Base-by-base conservation (phyloP, 2,329 filamentous ascomycete species). In the Stemphylium lycopersici region DNA sequence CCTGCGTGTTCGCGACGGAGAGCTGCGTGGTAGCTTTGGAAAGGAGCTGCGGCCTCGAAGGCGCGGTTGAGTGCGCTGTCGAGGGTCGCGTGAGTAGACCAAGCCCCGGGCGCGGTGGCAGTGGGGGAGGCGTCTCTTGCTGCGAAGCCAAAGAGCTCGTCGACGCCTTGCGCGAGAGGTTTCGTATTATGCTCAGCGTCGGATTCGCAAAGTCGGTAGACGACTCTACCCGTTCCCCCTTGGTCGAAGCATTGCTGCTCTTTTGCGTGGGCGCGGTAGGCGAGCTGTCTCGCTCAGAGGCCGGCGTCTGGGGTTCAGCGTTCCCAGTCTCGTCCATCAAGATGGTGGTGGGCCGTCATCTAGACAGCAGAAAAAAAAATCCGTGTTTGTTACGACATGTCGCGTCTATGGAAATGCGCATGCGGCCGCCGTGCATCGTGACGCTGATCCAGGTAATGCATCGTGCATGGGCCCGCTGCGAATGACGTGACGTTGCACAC, bases 11-110 rank as follows among this genome's bases (percentile, higher is more conserved):
- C 58, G 92, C 83, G 13, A 91, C 84, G 0, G 91, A 93, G 12
- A 98, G 70, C 8, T 92, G 92, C 0, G 92, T 97, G 3, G 93
- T 97, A 42, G 93, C 86, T 55, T 86, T 87, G 1, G 89, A 87
- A 22, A 78, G 73, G 15, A 82, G 66, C 51, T 76, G 73, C 20
- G 79, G 78, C 45, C 72, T 62, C 5, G 66, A 48, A 2, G 70
- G 66, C 79, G 81, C 49, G 80, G 68, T 65, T 33, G 74, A 76
- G 59, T 75, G 75, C 63, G 40, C 77, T 8, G 56, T 82, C 72
- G 57, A 77, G 12, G 72, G 72, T 16, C 72, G 67, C 26, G 70
- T 68, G 15, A 69, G 63, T 38, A 70, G 58, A 48, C 68, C 76
- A 2, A 64, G 53, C 22, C 73, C 75, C 18, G 79, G 79, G 52